Evolutionary conservation across 306 rosid species (phyloP).

Genomic region (Pyrus communis): DNA sequence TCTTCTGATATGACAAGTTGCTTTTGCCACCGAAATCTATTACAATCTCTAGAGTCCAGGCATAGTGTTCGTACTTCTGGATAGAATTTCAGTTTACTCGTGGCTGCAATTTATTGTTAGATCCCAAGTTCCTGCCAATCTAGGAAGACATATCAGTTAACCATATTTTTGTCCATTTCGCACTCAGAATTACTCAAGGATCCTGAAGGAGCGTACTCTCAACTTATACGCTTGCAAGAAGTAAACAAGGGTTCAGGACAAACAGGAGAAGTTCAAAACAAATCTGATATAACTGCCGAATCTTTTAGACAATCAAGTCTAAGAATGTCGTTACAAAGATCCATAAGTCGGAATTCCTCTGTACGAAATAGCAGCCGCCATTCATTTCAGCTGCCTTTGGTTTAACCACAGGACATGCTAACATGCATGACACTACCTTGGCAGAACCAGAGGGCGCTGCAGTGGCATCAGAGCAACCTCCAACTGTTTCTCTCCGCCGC

Average conservation of each 20-base stretch:
- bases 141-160: not conserved
- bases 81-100: no score
- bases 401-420: constrained; percentile 22
- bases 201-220: constrained; percentile 80
- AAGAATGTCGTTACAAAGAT: constrained; percentile 43
- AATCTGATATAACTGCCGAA: constrained; percentile 31
- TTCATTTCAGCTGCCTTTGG: constrained; percentile 72
- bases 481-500: constrained; percentile 52
- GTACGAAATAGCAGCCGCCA: constrained; percentile 52
- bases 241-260: constrained; percentile 38
- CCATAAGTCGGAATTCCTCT: constrained; percentile 54
- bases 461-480: constrained; percentile 20
- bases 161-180: constrained; percentile 16
- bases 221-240: constrained; percentile 73
- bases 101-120: no score
- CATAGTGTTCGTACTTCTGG: no score
- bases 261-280: constrained; percentile 24
- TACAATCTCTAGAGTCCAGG: no score
- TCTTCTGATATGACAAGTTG: no score
- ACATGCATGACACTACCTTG: constrained; percentile 28
- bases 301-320: constrained; percentile 56
- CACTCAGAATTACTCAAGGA: constrained; percentile 55
- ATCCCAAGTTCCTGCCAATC: no score
- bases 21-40: no score
- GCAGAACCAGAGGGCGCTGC: constrained; percentile 8